Evolutionary conservation across 1,284 basidiomycete species (phyloP), one percentile per base, ranked within the genome.

Genomic region (Moesziomyces sp.): DNA sequence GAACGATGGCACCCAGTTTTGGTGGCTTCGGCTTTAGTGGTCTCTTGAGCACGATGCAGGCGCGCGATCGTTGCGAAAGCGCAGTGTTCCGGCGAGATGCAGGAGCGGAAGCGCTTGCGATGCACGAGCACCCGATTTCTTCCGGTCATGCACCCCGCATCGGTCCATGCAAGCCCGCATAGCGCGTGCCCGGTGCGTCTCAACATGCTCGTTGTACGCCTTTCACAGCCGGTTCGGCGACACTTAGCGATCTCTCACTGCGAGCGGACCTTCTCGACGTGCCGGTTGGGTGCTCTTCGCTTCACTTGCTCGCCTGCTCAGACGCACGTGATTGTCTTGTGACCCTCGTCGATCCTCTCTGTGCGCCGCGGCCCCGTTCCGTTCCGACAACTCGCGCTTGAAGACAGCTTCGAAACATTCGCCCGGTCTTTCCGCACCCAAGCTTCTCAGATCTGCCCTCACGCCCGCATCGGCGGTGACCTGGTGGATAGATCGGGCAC

Each of bases 101-200:
- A 47, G 52, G 52, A 58, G 56, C 47, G 21, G 46, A 54, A 52
- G 21, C 38, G 24, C n/a, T 14, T 47, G 26, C 53, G 28, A 30
- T 30, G 24, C 6, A 48, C 26, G 5, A 35, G 47, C 62, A 65
- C 47, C 65, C 59, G 56, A 54, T 62, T 68, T 68, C 59, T 58
- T 30, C 65, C 65, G 59, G 30, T 51, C 59, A 68, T 68, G 65
- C 65, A 68, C 56, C 55, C 55, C 59, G 55, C 59, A 28, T 55
- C 38, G 45, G 48, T 40, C 43, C n/a, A 42, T 23, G 48, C 46
- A 51, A 51, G 30, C 35, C 28, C 35, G 40, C 53, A 44, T 44
- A 23, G 8, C 11, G 50, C 38, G 10, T 28, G 38, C 14, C 38
- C 11, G 38, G 38, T 40, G 38, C 38, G 11, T 24, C 13, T 42